Evolutionary conservation across 2,329 filamentous ascomycete species (phyloP), one percentile per base, ranked within the genome.

Genomic region (Aspergillus caelatus): DNA sequence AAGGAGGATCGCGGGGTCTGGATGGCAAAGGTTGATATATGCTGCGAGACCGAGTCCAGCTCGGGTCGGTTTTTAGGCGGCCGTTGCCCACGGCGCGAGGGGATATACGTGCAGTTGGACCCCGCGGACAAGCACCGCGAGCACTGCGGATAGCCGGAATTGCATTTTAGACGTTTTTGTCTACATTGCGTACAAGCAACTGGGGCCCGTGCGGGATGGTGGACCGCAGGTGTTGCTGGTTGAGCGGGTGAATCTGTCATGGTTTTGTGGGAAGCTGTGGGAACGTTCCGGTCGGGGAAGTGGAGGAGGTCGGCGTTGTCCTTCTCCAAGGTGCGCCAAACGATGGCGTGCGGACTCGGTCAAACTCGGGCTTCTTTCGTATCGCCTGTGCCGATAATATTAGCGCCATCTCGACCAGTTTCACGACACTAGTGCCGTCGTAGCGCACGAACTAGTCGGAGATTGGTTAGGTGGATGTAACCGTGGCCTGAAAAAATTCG

Each of bases 181-280:
- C 57, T 10, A 52, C 57, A 59, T 39, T 59, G 43, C 10, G 45
- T 59, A 32, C 57, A 59, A n/a, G 57, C 57, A 3, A 59, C 28
- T 21, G 57, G 46, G 19, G 57, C 57, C 28, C 50, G 50, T 32
- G 50, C 28, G 50, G 28, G 4, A 32, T n/a, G 50, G 50, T 53
- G 50, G 50, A 34, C 28, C 50, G 28, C 50, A 16, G 50, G 34
- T 16, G 34, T 16, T 36, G 34, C 34, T 36, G 34, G 10, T 34
- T 12, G 19, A n/a, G 30, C 26, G 16, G 50, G n/a, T 16, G 48
- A 28, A 32, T 52, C 48, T 28, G 48, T 52, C 48, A 52, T 52
- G 16, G 48, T 26, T 52, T 30, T 23, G 48, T 21, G 43, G 21
- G n/a, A 23, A 46, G 21, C 11, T 46, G n/a, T 46, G 43, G 43